Conservation (phyloP, 768 basidiomycete species). For the Tricholomella constricta region DNA sequence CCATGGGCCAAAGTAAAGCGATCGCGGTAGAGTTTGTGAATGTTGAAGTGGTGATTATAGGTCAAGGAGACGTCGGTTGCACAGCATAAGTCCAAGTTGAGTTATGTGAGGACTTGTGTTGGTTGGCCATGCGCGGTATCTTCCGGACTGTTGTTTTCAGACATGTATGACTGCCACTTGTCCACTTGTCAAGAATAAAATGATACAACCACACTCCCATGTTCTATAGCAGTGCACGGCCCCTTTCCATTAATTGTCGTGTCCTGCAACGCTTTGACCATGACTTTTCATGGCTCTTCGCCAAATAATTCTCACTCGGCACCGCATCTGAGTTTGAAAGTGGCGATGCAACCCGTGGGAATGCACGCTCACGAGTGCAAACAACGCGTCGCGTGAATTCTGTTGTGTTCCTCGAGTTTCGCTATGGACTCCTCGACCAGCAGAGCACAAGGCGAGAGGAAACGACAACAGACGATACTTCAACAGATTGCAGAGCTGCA, state of each 20-base stretch:
- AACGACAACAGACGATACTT: slow-evolving; percentile 51
- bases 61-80: slow-evolving; percentile 10
- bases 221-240: neutral
- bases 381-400: slow-evolving; percentile 24
- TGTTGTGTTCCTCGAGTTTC: neutral
- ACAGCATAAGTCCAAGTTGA: slow-evolving; percentile 18
- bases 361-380: slow-evolving; percentile 7
- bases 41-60: slow-evolving; percentile 16
- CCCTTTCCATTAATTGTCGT: neutral
- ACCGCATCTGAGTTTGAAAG: slow-evolving; percentile 35
- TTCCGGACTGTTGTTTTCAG: slow-evolving; percentile 33
- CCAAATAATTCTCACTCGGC: neutral
- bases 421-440: slow-evolving; percentile 59
- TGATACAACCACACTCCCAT: slow-evolving; percentile 2
- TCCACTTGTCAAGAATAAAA: neutral
- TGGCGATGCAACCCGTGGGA: slow-evolving; percentile 17
- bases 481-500: slow-evolving; percentile 56
- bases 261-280: slow-evolving; percentile 2
- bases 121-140: slow-evolving; percentile 28
- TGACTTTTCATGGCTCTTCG: slow-evolving; percentile 13
- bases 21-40: neutral
- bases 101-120: slow-evolving; percentile 13
- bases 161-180: slow-evolving; percentile 12
- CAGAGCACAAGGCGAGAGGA: slow-evolving; percentile 38
- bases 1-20: slow-evolving; percentile 12